Evolutionary conservation across 441 rosid genomes (phyloP).

Genomic region (Sinapis alba): DNA sequence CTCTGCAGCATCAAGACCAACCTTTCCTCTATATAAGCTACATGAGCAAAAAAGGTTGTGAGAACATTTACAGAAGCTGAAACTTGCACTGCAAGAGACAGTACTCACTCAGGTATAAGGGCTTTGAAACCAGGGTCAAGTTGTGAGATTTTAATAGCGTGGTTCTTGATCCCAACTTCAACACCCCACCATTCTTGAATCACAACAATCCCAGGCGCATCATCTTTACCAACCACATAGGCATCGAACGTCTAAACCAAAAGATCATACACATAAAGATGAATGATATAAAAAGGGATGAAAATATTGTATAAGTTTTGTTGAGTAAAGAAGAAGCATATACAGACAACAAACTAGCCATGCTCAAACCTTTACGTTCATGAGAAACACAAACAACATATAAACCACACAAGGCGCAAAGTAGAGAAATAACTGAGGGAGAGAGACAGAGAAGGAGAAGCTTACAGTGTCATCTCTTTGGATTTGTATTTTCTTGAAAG

Average conservation of each 20-base stretch:
- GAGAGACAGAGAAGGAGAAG: constrained; percentile 9
- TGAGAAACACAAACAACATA: background rate
- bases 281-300: background rate
- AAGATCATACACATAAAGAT: constrained; percentile 6
- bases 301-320: background rate
- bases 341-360: background rate
- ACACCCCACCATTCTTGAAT: constrained; percentile 99
- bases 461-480: constrained; percentile 82
- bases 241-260: constrained; percentile 78
- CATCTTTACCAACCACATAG: constrained; percentile 86
- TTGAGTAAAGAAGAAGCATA: background rate
- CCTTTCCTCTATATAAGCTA: constrained; percentile 94
- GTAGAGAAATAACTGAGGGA: background rate
- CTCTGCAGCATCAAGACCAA: constrained; percentile 87
- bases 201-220: constrained; percentile 90
- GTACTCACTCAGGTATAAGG: constrained; percentile 88
- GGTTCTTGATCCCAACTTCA: constrained; percentile 94
- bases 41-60: background rate
- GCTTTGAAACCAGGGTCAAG: constrained; percentile 83
- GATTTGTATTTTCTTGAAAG: constrained; percentile 84
- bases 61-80: background rate
- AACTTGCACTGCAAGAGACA: background rate
- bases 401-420: background rate
- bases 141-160: constrained; percentile 80
- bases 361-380: background rate